These are phyloP conservation scores for Astrephomene gubernaculifera DNA, from an alignment of 139 green algal genomes.

Conservation along the genomic window DNA sequence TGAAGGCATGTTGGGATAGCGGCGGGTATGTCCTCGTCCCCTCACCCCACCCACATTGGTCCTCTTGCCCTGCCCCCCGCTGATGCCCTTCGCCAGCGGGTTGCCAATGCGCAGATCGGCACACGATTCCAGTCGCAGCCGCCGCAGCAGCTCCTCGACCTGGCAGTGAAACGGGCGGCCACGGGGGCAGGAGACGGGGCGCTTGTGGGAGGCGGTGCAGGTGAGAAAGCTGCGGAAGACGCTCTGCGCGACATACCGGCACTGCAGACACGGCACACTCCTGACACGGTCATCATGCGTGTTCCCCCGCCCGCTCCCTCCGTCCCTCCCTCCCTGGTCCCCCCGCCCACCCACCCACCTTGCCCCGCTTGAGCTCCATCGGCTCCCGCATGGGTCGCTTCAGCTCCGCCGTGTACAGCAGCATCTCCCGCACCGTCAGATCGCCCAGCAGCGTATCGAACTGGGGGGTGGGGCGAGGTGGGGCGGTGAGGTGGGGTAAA, in stretches of 20 bases:
- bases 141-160: neutral
- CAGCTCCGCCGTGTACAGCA: conserved; percentile 89
- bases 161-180: neutral
- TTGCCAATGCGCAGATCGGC: conserved; percentile 52
- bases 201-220: no score
- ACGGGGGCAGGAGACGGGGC: no score
- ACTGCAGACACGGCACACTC: no score
- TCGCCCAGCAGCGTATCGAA: conserved; percentile 62
- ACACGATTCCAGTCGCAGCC: neutral
- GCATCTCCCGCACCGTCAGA: conserved; percentile 75
- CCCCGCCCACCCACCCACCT: conserved; percentile 56
- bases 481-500: neutral
- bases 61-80: conserved; percentile 69
- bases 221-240: no score
- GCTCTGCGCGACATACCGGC: no score
- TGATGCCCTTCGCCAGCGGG: conserved; percentile 60
- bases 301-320: neutral
- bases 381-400: conserved; percentile 67
- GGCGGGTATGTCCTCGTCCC: conserved; percentile 60
- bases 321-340: neutral
- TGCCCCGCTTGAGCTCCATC: conserved; percentile 59
- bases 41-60: conserved; percentile 67
- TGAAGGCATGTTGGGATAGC: neutral
- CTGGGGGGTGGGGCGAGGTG: neutral
- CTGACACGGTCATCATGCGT: no score